phyloP scores from a whole-genome alignment of 371 early-diverging fungal genomes.

The Entomophthora muscae region DNA sequence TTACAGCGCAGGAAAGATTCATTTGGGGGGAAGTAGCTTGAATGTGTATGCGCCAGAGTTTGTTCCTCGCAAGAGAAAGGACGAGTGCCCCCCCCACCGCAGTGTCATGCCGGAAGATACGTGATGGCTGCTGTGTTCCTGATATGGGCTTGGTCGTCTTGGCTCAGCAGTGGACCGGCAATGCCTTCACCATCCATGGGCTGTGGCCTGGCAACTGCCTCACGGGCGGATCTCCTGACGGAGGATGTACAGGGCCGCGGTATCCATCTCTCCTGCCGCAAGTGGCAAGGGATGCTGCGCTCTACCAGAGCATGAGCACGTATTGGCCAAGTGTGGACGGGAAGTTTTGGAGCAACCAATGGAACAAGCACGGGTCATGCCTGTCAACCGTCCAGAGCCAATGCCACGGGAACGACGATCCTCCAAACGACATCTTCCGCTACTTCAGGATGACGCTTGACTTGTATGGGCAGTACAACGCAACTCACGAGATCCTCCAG shows the following conservation, averaged over 20 bases:
- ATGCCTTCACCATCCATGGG: constrained; percentile 51
- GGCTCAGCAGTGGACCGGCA: constrained; percentile 25
- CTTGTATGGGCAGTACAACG: constrained; percentile 21
- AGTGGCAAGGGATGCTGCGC: constrained; percentile 15
- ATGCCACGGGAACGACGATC: constrained; percentile 22
- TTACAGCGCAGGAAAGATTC: too few relatives aligned
- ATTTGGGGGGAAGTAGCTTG: not conserved
- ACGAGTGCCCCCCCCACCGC: not conserved
- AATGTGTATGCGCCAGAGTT: not conserved
- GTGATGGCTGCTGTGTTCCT: constrained; percentile 41
- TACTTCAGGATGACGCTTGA: constrained; percentile 23
- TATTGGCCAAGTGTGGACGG: constrained; percentile 61
- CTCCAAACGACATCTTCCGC: constrained; percentile 21
- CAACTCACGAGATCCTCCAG: constrained; percentile 23
- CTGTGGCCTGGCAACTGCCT: constrained; percentile 61
- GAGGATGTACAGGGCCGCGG: constrained; percentile 41
- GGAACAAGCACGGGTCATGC: constrained; percentile 53
- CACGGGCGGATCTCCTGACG: constrained; percentile 27
- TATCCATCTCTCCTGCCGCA: constrained; percentile 28
- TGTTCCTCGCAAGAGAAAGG: not conserved
- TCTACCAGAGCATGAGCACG: constrained; percentile 33
- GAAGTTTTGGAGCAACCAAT: constrained; percentile 41
- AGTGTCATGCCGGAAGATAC: not conserved
- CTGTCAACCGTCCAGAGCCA: constrained; percentile 23
- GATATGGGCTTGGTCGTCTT: constrained; percentile 37